phyloP scores from a whole-genome alignment of 164 flowering plant species.

The Protea cynaroides region DNA sequence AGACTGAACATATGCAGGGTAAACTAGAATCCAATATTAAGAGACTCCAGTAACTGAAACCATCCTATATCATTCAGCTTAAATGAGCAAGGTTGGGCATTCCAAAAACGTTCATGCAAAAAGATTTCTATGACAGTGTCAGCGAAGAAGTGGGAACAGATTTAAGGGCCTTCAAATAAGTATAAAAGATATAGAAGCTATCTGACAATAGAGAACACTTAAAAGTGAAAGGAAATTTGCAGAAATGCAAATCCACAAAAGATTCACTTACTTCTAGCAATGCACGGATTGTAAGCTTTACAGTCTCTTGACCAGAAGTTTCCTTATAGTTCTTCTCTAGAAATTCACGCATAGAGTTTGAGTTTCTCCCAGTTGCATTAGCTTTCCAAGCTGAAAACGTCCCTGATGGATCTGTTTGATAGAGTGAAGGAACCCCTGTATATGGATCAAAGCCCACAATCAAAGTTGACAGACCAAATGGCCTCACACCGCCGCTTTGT shows the following conservation, averaged over 20 bases:
- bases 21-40: no score
- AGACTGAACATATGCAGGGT: no score
- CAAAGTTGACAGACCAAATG: constrained; percentile 94
- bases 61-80: no score
- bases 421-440: constrained; percentile 73
- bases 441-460: constrained; percentile 96
- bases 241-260: background rate
- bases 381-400: constrained; percentile 99
- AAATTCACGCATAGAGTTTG: constrained; percentile 85
- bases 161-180: no score
- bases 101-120: no score
- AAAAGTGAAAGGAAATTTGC: no score
- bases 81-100: no score
- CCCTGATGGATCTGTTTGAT: constrained; percentile 98
- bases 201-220: no score
- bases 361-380: constrained; percentile 95
- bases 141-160: no score
- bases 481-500: constrained; percentile 98
- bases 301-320: constrained; percentile 92
- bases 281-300: constrained; percentile 90
- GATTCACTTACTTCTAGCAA: constrained; percentile 70
- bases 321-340: constrained; percentile 94
- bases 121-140: no score
- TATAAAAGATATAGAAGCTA: no score
- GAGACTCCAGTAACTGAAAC: no score